Evolutionary conservation across 371 early-diverging fungal genomes (phyloP).

Genomic region (Mortierella sp.): DNA sequence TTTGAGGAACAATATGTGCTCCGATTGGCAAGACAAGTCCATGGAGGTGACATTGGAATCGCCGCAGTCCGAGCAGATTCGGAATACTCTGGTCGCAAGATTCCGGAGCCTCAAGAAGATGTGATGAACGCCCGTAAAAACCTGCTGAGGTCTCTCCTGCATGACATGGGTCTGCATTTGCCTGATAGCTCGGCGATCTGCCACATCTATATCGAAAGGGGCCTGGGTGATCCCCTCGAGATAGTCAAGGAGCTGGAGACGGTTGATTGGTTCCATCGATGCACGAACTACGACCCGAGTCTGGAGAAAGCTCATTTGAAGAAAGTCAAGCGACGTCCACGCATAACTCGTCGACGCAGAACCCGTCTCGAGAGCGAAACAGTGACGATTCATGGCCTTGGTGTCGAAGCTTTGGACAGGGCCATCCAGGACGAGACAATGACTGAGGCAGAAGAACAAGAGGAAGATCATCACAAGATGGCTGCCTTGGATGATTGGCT

Average conservation of each 20-base stretch:
- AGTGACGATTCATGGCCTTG: neutral
- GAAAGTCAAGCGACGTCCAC: slow-evolving; percentile 6
- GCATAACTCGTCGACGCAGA: slow-evolving; percentile 6
- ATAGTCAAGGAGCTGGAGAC: slow-evolving; percentile 10
- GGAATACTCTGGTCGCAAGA: slow-evolving; percentile 3
- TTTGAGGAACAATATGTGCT: slow-evolving; percentile 21
- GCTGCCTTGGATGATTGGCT: slow-evolving; percentile 12
- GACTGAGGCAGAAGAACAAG: slow-evolving; percentile 13
- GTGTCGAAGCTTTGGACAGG: neutral
- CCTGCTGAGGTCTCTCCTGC: slow-evolving; percentile 5
- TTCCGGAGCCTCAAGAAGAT: neutral
- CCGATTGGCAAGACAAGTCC: slow-evolving; percentile 24
- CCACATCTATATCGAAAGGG: slow-evolving; percentile 9
- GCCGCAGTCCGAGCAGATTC: slow-evolving; percentile 1
- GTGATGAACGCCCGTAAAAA: neutral
- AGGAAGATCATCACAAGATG: slow-evolving; percentile 9
- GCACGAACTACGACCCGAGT: slow-evolving; percentile 11
- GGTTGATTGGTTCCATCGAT: slow-evolving; percentile 12
- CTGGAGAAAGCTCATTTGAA: slow-evolving; percentile 11
- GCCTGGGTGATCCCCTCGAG: slow-evolving; percentile 3
- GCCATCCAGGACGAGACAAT: slow-evolving; percentile 1
- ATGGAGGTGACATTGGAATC: slow-evolving; percentile 48
- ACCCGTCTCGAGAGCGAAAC: neutral
- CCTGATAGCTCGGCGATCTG: slow-evolving; percentile 7
- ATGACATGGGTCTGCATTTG: neutral